These are phyloP conservation scores for Sphaerulina musiva DNA, from an alignment of 2,329 filamentous ascomycete genomes.

Conservation along the genomic window DNA sequence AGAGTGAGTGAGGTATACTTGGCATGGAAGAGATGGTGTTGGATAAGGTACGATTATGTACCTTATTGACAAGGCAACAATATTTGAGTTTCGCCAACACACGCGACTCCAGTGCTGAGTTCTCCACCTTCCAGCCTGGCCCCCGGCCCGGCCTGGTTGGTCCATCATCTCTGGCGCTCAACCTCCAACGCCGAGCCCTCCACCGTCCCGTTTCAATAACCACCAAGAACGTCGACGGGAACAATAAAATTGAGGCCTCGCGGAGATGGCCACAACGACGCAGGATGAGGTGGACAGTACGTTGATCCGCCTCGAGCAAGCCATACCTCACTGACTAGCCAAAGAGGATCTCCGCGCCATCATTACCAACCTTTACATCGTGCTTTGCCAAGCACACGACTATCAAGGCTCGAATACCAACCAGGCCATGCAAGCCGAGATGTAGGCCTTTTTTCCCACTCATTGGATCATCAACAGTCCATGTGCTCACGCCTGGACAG, in stretches of 20 bases:
- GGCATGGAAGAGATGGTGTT: too few species aligned
- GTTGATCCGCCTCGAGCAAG: neutral
- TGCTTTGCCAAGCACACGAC: conserved; percentile 53
- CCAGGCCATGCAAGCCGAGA: conserved; percentile 52
- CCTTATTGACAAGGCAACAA: too few species aligned
- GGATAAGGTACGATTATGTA: too few species aligned
- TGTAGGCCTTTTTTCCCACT: conserved; percentile 36
- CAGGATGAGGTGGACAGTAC: conserved; percentile 32
- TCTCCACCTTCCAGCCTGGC: too few species aligned
- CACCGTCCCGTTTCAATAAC: neutral
- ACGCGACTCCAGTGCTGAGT: too few species aligned
- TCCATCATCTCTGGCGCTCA: neutral
- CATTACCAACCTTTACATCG: conserved; percentile 56
- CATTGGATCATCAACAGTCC: too few species aligned
- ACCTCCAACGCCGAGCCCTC: neutral
- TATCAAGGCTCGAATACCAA: conserved; percentile 53
- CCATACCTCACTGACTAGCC: conserved; percentile 6
- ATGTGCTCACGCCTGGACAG: conserved; percentile 34
- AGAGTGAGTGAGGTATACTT: too few species aligned
- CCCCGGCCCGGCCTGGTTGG: neutral
- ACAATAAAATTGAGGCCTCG: neutral
- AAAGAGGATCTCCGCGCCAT: conserved; percentile 53
- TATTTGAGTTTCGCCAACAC: too few species aligned
- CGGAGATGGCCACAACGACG: conserved; percentile 27
- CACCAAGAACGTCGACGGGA: neutral